Evolutionary conservation across 306 rosid genomes (phyloP).

Genomic region (Geum urbanum): DNA sequence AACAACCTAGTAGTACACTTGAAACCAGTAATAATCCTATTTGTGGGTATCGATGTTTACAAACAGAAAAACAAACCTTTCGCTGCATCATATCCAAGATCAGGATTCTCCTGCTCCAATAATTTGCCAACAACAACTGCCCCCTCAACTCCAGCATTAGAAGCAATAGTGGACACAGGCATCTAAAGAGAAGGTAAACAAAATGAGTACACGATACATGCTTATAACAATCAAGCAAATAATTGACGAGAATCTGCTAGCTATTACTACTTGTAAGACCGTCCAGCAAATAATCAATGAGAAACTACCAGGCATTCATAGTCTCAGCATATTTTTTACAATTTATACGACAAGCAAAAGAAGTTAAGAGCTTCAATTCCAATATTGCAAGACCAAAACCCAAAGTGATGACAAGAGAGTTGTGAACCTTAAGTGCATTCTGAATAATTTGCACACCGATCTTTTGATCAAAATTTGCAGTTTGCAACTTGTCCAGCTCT

Average conservation of each 20-base stretch:
- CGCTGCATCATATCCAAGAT: constrained; percentile 51
- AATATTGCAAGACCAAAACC: not conserved
- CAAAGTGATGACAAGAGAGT: not conserved
- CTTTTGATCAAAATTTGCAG: constrained; percentile 54
- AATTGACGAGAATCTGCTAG: constrained; percentile 1
- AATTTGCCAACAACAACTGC: constrained; percentile 47
- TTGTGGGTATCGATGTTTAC: not conserved
- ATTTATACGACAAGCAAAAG: too few species aligned
- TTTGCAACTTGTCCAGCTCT: constrained; percentile 42
- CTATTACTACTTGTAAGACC: too few species aligned
- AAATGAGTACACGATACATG: not conserved
- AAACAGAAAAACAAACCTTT: constrained; percentile 34
- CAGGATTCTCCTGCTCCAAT: constrained; percentile 44
- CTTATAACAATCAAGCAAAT: constrained; percentile 3
- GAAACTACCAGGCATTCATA: too few species aligned
- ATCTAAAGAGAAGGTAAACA: constrained; percentile 24
- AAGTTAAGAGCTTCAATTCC: too few species aligned
- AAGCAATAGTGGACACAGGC: constrained; percentile 48
- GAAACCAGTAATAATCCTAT: not conserved
- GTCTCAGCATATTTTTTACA: not conserved
- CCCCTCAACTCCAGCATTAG: constrained; percentile 52
- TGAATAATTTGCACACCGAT: constrained; percentile 56
- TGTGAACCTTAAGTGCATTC: constrained; percentile 47
- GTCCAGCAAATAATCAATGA: too few species aligned
- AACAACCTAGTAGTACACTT: not conserved